Base-by-base conservation (phyloP, 352 stramenopile genomes). In the Phytophthora litchii region DNA sequence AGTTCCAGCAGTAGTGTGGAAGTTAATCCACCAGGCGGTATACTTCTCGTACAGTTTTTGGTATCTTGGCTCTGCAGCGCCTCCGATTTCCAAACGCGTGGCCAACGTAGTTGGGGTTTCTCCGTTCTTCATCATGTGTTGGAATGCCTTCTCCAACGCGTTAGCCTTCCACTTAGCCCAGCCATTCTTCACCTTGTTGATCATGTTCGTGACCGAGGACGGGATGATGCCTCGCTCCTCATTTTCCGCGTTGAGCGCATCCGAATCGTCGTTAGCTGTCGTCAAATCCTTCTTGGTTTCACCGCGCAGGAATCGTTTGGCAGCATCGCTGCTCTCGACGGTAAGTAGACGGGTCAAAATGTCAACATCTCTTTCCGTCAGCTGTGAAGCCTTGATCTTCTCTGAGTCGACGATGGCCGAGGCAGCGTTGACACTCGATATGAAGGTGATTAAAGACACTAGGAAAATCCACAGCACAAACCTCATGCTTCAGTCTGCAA, bases 111-210 rank as follows among this genome's bases (percentile, higher is more conserved):
- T 60, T 2, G 57, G 57, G 1, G 14, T 54, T 38, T 66, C 48
- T 46, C 42, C 49, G 2, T 37, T 31, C 19, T 66, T 60, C 13
- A 54, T 25, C 57, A 66, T 54, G 42, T 54, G 50, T 49, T 60
- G 14, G 27, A 66, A 66, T 11, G 42, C 57, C 17, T 50, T 60
- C 41, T 51, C 51, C 7, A 55, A n/a, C 13, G 13, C 17, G 5
- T 36, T 45, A 1, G 32, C 3, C 25, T 60, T 60, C 34, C 17
- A 48, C 11, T 66, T 60, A 12, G 23, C 13, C 45, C 41, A 49
- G 1, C 51, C 34, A n/a, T 38, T 66, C 57, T 59, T 54, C 10
- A 60, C 12, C 3, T 41, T 50, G n/a, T 10, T 35, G 25, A 60
- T 23, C 25, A 56, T 17, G 17, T 54, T 54, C 4, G 43, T 48